These are phyloP conservation scores for Canna indica DNA, from an alignment of 176 grass and related monocot species.

Conservation along the genomic window DNA sequence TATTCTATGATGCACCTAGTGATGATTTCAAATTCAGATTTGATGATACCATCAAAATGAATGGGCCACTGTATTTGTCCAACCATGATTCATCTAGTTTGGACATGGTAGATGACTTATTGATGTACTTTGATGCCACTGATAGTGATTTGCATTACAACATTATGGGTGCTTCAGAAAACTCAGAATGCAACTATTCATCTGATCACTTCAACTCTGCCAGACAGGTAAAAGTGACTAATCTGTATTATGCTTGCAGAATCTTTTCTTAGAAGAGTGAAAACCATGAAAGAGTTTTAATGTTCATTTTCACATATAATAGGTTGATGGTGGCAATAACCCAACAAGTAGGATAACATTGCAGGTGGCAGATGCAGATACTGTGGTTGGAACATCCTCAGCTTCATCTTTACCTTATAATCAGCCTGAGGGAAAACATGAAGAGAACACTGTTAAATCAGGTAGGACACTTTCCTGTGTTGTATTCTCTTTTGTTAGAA, in stretches of 20 bases:
- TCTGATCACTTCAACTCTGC: not conserved
- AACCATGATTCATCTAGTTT: not conserved
- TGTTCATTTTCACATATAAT: not conserved
- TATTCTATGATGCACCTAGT: conserved; percentile 7
- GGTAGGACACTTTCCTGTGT: not conserved
- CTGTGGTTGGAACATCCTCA: not conserved
- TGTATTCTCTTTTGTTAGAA: not conserved
- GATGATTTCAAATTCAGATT: not conserved
- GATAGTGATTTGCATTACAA: not conserved
- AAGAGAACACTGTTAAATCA: not conserved
- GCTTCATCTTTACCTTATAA: not conserved
- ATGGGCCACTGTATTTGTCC: not conserved
- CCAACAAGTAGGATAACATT: not conserved
- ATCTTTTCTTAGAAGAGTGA: not conserved
- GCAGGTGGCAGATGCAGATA: no score
- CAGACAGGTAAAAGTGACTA: not conserved
- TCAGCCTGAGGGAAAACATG: not conserved
- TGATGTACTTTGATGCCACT: conserved; percentile 7
- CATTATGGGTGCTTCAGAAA: not conserved
- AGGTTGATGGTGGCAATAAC: not conserved
- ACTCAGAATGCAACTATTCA: not conserved
- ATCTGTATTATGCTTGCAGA: not conserved
- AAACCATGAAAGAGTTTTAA: no score
- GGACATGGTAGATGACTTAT: conserved; percentile 1
- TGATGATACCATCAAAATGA: not conserved